Conservation (phyloP, 768 basidiomycete species). For the Hortiboletus flavorubellus region DNA sequence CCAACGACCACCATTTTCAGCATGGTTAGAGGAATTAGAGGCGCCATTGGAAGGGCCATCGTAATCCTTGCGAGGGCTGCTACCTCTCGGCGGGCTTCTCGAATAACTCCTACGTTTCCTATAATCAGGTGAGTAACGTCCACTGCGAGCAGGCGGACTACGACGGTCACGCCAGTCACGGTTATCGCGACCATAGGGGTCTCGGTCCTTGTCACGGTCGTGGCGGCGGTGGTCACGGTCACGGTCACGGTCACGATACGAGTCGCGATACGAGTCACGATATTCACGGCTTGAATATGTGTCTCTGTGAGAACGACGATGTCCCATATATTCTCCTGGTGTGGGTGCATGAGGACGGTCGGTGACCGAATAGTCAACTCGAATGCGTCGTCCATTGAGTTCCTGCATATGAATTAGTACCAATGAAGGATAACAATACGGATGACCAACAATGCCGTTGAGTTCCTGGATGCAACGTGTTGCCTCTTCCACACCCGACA, state of each 20-base stretch:
- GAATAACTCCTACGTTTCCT: conserved; percentile 74
- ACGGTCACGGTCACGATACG: conserved; percentile 46
- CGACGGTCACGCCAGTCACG: conserved; percentile 81
- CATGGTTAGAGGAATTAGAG: conserved; percentile 33
- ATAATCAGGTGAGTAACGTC: conserved; percentile 76
- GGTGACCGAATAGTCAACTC: conserved; percentile 96
- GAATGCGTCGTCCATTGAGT: conserved; percentile 91
- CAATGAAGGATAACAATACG: not conserved
- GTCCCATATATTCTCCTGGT: conserved; percentile 97
- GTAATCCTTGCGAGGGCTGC: conserved; percentile 51
- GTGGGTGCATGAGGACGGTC: conserved; percentile 93
- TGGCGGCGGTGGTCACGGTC: conserved; percentile 40
- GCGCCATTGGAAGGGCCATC: conserved; percentile 44
- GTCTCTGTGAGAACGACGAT: conserved; percentile 59
- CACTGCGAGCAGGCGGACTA: conserved; percentile 63
- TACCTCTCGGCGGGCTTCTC: conserved; percentile 75
- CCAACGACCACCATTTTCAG: conserved; percentile 55
- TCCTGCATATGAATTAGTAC: conserved; percentile 48
- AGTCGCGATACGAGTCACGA: conserved; percentile 45
- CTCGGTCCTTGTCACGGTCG: conserved; percentile 49
- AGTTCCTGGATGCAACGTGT: conserved; percentile 82
- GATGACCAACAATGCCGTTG: conserved; percentile 77
- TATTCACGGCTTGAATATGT: conserved; percentile 42
- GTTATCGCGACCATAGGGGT: conserved; percentile 66
- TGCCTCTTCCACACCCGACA: conserved; percentile 88